phyloP scores from a whole-genome alignment of 2,329 filamentous ascomycete genomes.

The Penicillium sp. region DNA sequence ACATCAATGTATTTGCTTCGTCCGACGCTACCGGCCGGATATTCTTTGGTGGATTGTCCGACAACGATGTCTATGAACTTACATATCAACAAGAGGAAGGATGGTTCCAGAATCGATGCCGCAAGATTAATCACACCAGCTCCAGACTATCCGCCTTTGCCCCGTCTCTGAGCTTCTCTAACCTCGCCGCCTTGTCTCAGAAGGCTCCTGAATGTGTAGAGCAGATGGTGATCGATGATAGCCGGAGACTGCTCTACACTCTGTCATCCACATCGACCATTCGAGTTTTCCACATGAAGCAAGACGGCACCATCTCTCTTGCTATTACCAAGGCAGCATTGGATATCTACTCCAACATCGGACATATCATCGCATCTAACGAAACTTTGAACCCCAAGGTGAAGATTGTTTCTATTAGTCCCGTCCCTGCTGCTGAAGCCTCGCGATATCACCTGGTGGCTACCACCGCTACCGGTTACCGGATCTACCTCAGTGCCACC shows the following conservation, averaged over 20 bases:
- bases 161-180: constrained; percentile 47
- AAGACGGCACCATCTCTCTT: constrained; percentile 55
- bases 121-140: constrained; percentile 85
- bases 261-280: constrained; percentile 88
- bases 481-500: constrained; percentile 89
- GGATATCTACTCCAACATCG: constrained; percentile 69
- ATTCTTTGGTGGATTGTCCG: constrained; percentile 81
- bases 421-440: constrained; percentile 81
- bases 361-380: constrained; percentile 76
- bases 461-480: constrained; percentile 84
- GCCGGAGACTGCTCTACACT: constrained; percentile 84
- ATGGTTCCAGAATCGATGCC: constrained; percentile 89
- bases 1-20: constrained; percentile 77
- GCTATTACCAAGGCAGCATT: constrained; percentile 59
- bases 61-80: constrained; percentile 89
- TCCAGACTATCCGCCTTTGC: constrained; percentile 67
- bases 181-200: constrained; percentile 27
- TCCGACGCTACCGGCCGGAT: constrained; percentile 81
- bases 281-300: constrained; percentile 84
- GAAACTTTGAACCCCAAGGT: constrained; percentile 73
- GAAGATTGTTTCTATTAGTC: constrained; percentile 79
- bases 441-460: constrained; percentile 86
- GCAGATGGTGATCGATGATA: constrained; percentile 86
- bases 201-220: constrained; percentile 65
- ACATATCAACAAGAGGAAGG: constrained; percentile 96